phyloP scores from a whole-genome alignment of 768 basidiomycete species.

The Russula brevipes region DNA sequence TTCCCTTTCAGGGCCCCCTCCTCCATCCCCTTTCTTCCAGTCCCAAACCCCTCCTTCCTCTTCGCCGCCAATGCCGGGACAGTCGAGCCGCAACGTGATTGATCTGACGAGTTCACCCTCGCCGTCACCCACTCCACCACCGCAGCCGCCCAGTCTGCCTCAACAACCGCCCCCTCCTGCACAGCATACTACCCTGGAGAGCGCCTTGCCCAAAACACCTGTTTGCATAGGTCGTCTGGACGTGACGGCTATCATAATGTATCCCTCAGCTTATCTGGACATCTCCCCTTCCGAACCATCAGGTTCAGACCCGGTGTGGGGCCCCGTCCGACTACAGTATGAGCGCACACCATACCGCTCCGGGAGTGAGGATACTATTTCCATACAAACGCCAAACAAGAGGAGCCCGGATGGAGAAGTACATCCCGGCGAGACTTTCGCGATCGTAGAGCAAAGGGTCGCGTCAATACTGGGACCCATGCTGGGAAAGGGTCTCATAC shows the following conservation, averaged over 20 bases:
- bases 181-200: constrained; percentile 40
- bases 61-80: constrained; percentile 1
- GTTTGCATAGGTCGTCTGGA: constrained; percentile 83
- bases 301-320: constrained; percentile 54
- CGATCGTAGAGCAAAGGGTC: constrained; percentile 81
- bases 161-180: constrained; percentile 22
- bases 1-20: constrained; percentile 10
- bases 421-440: constrained; percentile 62
- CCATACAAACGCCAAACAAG: constrained; percentile 61
- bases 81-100: constrained; percentile 11
- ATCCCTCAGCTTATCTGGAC: constrained; percentile 66
- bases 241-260: constrained; percentile 82
- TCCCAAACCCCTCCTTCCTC: not conserved
- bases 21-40: constrained; percentile 16
- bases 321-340: constrained; percentile 61
- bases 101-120: constrained; percentile 19
- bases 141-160: constrained; percentile 24
- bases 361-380: constrained; percentile 62
- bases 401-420: constrained; percentile 50
- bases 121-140: constrained; percentile 15
- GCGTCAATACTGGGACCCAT: constrained; percentile 75
- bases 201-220: constrained; percentile 72
- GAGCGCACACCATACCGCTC: constrained; percentile 52
- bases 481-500: constrained; percentile 78
- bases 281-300: constrained; percentile 31